Evolutionary conservation across 2,329 filamentous ascomycete genomes (phyloP).

Genomic region (Exophiala calicioides): DNA sequence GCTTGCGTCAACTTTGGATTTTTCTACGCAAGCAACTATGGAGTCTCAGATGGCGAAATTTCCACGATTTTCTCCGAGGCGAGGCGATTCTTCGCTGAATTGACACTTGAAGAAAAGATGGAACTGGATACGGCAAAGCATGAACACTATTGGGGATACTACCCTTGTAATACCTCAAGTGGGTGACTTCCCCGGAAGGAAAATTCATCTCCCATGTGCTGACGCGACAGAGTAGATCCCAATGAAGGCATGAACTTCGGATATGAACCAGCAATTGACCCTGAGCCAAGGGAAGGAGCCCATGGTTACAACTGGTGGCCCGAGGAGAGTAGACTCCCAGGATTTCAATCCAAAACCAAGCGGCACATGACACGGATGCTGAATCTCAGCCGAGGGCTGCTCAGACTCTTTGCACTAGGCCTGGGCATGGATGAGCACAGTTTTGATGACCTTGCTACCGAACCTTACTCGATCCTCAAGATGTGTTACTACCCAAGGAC

Average conservation of each 20-base stretch:
- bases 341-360: constrained; percentile 14
- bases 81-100: constrained; percentile 21
- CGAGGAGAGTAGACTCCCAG: constrained; percentile 15
- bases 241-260: constrained; percentile 27
- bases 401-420: constrained; percentile 57
- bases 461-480: constrained; percentile 51
- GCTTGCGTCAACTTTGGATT: constrained; percentile 54
- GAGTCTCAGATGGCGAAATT: constrained; percentile 41
- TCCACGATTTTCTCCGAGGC: constrained; percentile 15
- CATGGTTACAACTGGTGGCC: constrained; percentile 24
- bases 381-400: constrained; percentile 52
- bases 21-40: constrained; percentile 52
- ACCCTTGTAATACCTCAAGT: constrained; percentile 8
- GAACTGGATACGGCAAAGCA: constrained; percentile 21
- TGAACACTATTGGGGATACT: constrained; percentile 25
- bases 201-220: neutral
- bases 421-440: constrained; percentile 56
- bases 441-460: constrained; percentile 56
- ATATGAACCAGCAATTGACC: constrained; percentile 20
- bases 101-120: constrained; percentile 25
- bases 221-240: constrained; percentile 10
- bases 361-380: constrained; percentile 35
- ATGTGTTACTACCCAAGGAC: constrained; percentile 50
- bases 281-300: constrained; percentile 6
- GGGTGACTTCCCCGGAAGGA: neutral